A percentile compares a stretch with the other conserved stretches of the same genome.
Evolutionary conservation across 345 rosid species (phyloP).

Genomic region (Gossypioides kirkii): DNA sequence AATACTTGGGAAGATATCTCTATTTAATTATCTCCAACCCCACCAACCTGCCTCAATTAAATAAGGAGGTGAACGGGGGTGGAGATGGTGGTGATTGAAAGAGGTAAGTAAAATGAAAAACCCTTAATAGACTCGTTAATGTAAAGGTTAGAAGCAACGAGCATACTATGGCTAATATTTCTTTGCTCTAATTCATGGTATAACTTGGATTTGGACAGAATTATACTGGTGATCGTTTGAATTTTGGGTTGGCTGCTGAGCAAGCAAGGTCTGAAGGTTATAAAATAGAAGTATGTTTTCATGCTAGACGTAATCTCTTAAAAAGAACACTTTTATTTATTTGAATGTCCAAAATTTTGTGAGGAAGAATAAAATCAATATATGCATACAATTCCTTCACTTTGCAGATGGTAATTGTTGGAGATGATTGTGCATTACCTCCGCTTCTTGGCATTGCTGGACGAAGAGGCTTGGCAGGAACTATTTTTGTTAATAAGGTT

Average conservation of each 20-base stretch:
- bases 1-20: background rate
- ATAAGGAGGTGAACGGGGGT: background rate
- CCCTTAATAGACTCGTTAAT: background rate
- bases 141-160: background rate
- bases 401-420: conserved; percentile 83
- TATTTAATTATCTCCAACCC: background rate
- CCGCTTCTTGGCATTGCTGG: conserved; percentile 89
- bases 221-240: conserved; percentile 92
- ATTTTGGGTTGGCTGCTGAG: conserved; percentile 99
- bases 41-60: background rate
- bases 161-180: background rate
- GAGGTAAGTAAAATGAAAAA: background rate
- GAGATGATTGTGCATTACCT: conserved; percentile 97
- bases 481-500: conserved; percentile 90
- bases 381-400: conserved; percentile 8
- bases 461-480: conserved; percentile 95
- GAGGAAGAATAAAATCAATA: background rate
- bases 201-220: conserved; percentile 50
- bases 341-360: background rate
- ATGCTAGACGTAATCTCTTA: background rate
- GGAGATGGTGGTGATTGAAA: background rate
- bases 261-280: conserved; percentile 99
- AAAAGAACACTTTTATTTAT: conserved; percentile 1
- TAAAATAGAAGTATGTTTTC: conserved; percentile 68
- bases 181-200: background rate